Evolutionary conservation across 2,329 filamentous ascomycete species (phyloP), one percentile per base, ranked within the genome.

Genomic region (Dothidotthia symphoricarpi): DNA sequence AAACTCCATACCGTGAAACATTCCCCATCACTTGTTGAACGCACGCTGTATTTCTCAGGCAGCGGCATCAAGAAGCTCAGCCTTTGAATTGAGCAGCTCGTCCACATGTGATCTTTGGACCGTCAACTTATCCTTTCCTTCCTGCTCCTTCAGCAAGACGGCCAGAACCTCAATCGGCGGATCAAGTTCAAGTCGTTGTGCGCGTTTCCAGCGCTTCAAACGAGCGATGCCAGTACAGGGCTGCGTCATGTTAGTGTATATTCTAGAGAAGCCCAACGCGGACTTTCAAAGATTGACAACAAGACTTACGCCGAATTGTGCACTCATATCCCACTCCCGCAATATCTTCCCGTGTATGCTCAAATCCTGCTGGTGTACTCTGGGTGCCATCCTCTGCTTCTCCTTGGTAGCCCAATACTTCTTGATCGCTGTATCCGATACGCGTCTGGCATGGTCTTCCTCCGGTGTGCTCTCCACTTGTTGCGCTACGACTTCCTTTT

Each of bases 111-210:
- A 86, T 49, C 74, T 75, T 67, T 93, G 78, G 24, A 76, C 66
- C 22, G 70, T 74, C 24, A 63, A 55, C 24, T 75, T 76, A 0
- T 74, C 75, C 35, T 66, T 77, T 6, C 37, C 44, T 4, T 77
- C 70, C 57, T 85, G 80, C 59, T 88, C 83, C 59, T 82, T 84
- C 37, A 95, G 57, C 31, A 97, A 69, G 12, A 97, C 86, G 0
- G 89, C 87, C 4, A 97, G 75, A 3, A 96, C 89, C 66, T 97
- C 91, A 16, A 95, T 77, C 0, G 93, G 91, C 1, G 93, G 93
- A 22, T 84, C 77, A n/a, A 98, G 74, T 3, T 85, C 83, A n/a
- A 98, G 73, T 39, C 75, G 76, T 36, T 95, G 77, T 4, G 93
- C 93, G 30, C 93, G 81, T 61, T 86, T 80, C 93, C 93, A 98